A percentile compares a stretch with the other conserved stretches of the same genome.
phyloP scores from a whole-genome alignment of 805 yeast species.

The Ogataea ganodermae region DNA sequence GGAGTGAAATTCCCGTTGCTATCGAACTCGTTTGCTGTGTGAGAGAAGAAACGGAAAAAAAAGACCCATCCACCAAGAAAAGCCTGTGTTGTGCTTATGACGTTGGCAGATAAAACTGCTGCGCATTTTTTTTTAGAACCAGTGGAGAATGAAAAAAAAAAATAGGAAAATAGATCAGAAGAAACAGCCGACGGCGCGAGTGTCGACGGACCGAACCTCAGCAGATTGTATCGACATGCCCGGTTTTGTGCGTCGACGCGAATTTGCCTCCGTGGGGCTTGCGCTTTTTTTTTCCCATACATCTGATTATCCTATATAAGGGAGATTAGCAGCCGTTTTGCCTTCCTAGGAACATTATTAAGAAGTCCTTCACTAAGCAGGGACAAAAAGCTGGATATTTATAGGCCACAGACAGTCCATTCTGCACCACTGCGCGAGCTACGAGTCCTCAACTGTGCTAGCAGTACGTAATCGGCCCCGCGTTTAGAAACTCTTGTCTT shows the following conservation, averaged over 20 bases:
- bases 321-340: not conserved
- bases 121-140: constrained; percentile 7
- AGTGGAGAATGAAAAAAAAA: not conserved
- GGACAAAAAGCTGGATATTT: not conserved
- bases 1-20: too few relatives aligned
- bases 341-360: constrained; percentile 7
- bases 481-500: too few relatives aligned
- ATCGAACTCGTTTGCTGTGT: not conserved
- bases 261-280: constrained; percentile 7
- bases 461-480: too few relatives aligned
- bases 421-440: not conserved
- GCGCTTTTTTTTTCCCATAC: constrained; percentile 1
- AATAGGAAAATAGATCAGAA: not conserved
- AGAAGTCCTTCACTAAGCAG: not conserved
- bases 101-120: not conserved
- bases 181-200: not conserved
- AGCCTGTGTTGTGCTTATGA: not conserved
- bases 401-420: not conserved
- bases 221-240: not conserved
- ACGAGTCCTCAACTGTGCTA: too few relatives aligned
- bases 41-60: not conserved
- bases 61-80: not conserved
- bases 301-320: not conserved
- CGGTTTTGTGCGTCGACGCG: not conserved
- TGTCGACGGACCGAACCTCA: not conserved